Percentiles rank a stretch among this genome's conserved stretches.
Conservation (phyloP, 192 early-diverging fungal species). For the Mortierella claussenii region DNA sequence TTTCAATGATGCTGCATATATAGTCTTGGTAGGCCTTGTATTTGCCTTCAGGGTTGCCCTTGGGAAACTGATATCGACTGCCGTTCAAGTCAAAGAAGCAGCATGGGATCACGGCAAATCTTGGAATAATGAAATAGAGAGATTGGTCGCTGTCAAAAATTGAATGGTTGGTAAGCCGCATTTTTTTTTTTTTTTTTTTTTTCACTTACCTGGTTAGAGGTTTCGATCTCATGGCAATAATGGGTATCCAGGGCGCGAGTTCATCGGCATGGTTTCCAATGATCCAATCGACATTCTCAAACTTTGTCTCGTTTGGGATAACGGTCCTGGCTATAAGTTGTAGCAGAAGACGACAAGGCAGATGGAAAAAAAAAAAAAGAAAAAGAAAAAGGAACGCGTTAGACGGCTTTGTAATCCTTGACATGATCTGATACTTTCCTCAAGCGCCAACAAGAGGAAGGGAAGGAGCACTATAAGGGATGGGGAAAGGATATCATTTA, state of each 20-base stretch:
- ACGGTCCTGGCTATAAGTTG: conserved; percentile 69
- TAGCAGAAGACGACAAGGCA: too few relatives aligned
- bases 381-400: too few relatives aligned
- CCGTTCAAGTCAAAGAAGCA: conserved; percentile 84
- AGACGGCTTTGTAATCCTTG: too few relatives aligned
- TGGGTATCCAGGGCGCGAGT: conserved; percentile 86
- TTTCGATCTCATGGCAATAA: conserved; percentile 70
- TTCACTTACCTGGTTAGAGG: conserved; percentile 53
- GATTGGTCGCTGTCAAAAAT: too few relatives aligned
- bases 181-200: background rate
- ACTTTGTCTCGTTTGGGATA: conserved; percentile 57
- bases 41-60: conserved; percentile 65
- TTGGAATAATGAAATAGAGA: conserved; percentile 25
- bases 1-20: conserved; percentile 59
- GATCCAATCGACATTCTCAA: conserved; percentile 74
- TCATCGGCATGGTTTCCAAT: conserved; percentile 94
- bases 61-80: conserved; percentile 59
- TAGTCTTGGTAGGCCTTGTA: conserved; percentile 77
- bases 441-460: background rate
- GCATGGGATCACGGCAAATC: conserved; percentile 85
- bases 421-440: too few relatives aligned
- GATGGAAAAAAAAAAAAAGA: too few relatives aligned
- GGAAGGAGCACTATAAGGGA: background rate
- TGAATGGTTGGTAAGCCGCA: background rate
- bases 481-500: conserved; percentile 8